These are phyloP conservation scores for Penicillium sp. DNA, from an alignment of 2,329 filamentous ascomycete species.

Conservation along the genomic window DNA sequence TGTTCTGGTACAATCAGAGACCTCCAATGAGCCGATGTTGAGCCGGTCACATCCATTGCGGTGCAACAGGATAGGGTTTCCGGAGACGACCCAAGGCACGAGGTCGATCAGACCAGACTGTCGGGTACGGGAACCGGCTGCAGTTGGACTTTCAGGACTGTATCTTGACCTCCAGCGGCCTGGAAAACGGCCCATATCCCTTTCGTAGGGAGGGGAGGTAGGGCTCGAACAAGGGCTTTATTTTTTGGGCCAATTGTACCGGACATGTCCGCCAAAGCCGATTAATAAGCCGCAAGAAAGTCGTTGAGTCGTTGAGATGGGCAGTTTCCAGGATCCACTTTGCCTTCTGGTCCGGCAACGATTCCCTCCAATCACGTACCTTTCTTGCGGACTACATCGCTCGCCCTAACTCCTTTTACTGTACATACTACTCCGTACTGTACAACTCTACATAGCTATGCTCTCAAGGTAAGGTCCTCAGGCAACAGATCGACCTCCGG, in stretches of 20 bases:
- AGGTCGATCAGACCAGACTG: slow-evolving; percentile 18
- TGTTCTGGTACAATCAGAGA: background rate
- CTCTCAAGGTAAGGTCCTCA: background rate
- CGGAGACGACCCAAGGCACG: slow-evolving; percentile 13
- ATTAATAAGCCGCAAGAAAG: too few species aligned
- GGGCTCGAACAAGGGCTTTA: too few species aligned
- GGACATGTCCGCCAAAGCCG: too few species aligned
- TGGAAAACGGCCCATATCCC: background rate
- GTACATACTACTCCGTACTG: too few species aligned
- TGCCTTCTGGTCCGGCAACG: background rate
- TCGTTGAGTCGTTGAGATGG: background rate
- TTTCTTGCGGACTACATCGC: background rate
- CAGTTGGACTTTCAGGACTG: background rate
- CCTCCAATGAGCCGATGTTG: too few species aligned
- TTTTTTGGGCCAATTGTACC: too few species aligned
- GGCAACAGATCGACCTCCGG: background rate
- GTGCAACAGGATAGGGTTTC: slow-evolving; percentile 1
- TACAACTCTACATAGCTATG: background rate
- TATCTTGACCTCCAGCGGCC: slow-evolving; percentile 10
- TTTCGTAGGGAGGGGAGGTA: too few species aligned
- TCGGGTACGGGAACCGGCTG: slow-evolving; percentile 16
- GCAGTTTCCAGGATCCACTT: background rate
- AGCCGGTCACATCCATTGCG: background rate
- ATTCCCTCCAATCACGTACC: background rate
- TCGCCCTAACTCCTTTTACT: background rate